These are phyloP conservation scores for Ilyonectria destructans DNA, from an alignment of 2,329 filamentous ascomycete genomes.

Conservation along the genomic window DNA sequence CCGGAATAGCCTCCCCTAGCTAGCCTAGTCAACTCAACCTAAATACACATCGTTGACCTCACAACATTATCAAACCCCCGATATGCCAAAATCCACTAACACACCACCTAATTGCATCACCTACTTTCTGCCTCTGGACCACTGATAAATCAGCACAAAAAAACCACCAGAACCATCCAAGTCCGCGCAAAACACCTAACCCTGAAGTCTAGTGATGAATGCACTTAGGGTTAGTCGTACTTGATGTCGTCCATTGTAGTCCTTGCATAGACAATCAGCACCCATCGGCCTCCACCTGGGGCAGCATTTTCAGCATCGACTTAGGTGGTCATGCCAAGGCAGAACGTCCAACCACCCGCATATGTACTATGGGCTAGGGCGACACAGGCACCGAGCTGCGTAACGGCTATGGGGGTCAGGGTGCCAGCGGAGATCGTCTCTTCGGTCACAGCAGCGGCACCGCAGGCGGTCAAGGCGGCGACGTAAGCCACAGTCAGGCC, in stretches of 20 bases:
- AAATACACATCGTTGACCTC: too few species aligned
- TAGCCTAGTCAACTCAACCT: too few species aligned
- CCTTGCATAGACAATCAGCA: not conserved
- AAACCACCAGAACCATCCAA: not conserved
- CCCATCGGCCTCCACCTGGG: not conserved
- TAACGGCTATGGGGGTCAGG: conserved; percentile 3
- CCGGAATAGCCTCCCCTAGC: too few species aligned
- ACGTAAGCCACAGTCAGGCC: conserved; percentile 11
- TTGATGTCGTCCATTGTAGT: conserved; percentile 1
- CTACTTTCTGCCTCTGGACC: not conserved
- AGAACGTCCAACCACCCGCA: conserved; percentile 2
- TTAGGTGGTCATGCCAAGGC: conserved; percentile 1
- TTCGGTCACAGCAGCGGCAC: conserved; percentile 8
- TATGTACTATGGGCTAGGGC: not conserved
- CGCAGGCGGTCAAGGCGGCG: conserved; percentile 16
- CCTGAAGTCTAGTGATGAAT: not conserved
- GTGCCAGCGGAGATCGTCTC: conserved; percentile 16
- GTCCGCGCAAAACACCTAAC: not conserved
- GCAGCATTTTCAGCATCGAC: not conserved
- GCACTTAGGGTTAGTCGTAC: not conserved
- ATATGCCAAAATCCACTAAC: too few species aligned
- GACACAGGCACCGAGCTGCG: conserved; percentile 1
- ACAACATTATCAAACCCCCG: too few species aligned
- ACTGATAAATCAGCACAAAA: not conserved
- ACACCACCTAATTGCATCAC: not conserved